Evolutionary conservation across 495 filamentous ascomycete genomes (phyloP).

Genomic region (Neurospora sp.): DNA sequence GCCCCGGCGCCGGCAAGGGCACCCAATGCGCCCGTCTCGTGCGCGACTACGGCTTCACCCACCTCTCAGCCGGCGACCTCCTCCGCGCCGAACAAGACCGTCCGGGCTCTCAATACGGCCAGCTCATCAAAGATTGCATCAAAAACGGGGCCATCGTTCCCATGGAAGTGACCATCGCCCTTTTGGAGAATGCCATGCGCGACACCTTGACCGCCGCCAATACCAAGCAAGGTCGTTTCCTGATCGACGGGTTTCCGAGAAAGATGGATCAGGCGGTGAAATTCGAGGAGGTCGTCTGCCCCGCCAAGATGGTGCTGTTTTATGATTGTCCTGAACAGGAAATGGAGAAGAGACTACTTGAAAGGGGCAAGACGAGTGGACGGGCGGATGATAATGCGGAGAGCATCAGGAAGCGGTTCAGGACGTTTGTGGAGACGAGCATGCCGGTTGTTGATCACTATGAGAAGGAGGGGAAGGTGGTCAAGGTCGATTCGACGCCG

Average conservation of each 20-base stretch:
- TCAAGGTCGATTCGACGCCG: constrained; percentile 60
- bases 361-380: constrained; percentile 86
- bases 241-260: constrained; percentile 92
- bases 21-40: constrained; percentile 87
- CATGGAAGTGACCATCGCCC: constrained; percentile 92
- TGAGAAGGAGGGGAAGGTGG: constrained; percentile 64
- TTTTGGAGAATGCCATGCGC: constrained; percentile 88
- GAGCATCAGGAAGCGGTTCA: constrained; percentile 91
- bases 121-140: constrained; percentile 84
- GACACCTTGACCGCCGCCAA: constrained; percentile 37
- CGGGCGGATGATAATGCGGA: constrained; percentile 89
- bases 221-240: constrained; percentile 50
- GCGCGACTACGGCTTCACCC: constrained; percentile 79
- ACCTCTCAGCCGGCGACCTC: constrained; percentile 88
- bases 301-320: constrained; percentile 75
- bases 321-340: constrained; percentile 82
- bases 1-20: constrained; percentile 69
- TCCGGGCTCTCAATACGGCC: constrained; percentile 72
- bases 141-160: constrained; percentile 89
- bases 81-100: constrained; percentile 89
- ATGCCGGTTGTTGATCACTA: constrained; percentile 93
- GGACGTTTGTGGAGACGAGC: constrained; percentile 84
- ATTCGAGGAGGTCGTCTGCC: constrained; percentile 85
- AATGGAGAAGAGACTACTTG: constrained; percentile 72
- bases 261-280: constrained; percentile 93